Base-by-base conservation (phyloP, 768 basidiomycete species). In the Leccinum obscurum region DNA sequence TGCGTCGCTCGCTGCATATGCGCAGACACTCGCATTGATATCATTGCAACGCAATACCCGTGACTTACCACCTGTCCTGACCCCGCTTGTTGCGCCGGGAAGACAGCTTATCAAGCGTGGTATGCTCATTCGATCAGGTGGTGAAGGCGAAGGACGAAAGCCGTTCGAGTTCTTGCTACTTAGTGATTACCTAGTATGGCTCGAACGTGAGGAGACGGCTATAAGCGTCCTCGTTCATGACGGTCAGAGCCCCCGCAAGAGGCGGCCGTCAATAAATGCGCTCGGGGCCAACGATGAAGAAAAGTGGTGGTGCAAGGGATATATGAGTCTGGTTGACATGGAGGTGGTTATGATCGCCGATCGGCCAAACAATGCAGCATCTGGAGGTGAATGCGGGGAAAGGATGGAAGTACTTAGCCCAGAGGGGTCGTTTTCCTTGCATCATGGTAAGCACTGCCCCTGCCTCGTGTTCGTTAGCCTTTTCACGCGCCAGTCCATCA, bases 161-260 rank as follows among this genome's bases (percentile, higher is more conserved):
- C 83, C 14, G 71, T 83, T 54, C 81, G 88, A 90, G 63, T 90
- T 95, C 69, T 76, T 95, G 10, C 80, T 95, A 1, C 92, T 95
- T 70, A 89, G 87, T 14, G 93, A 95, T 73, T 86, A 86, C 64
- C 73, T 95, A 35, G 66, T 95, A 37, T 93, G 91, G 90, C 78
- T 93, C 22, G 83, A 85, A 17, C 77, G 75, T 49, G 84, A 79
- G 46, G 85, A 84, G 52, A 69, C 71, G 7, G 66, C 62, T 2
- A 60, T 68, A 8, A 66, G 64, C 4, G 59, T 63, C 6, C 63
- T 70, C 26, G 60, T 62, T 28, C 60, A 60, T 3, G 69, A 72
- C 15, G 64, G 55, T 13, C 63, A 67, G 51, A 64, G 62, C 28
- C 64, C 66, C 41, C 67, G 61, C 10, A 66, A 53, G 41, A 55